Evolutionary conservation across 768 basidiomycete genomes (phyloP).

Genomic region (Russula emetica): DNA sequence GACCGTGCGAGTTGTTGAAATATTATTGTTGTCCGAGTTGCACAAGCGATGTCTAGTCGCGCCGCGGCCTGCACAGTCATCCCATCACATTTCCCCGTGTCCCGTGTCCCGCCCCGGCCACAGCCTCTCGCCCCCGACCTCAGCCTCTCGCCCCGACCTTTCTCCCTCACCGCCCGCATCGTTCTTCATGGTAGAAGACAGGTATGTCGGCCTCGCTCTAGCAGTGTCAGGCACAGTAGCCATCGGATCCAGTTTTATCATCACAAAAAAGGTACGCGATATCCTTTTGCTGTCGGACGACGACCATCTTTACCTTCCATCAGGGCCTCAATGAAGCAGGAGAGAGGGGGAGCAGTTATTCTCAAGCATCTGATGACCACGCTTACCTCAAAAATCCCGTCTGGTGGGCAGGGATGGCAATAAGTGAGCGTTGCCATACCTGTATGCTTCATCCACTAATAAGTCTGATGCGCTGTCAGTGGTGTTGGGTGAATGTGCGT

Average conservation of each 20-base stretch:
- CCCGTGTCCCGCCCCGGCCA: neutral
- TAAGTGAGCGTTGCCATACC: conserved; percentile 53
- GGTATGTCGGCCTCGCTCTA: conserved; percentile 89
- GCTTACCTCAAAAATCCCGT: conserved; percentile 86
- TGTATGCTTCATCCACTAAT: neutral
- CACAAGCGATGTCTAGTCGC: neutral
- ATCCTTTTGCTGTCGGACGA: neutral
- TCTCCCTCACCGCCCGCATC: neutral
- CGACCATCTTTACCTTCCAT: conserved; percentile 17
- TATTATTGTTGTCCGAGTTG: neutral
- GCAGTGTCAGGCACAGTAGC: conserved; percentile 80
- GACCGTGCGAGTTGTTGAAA: neutral
- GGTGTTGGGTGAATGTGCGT: conserved; percentile 84
- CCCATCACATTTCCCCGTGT: neutral
- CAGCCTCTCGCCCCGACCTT: conserved; percentile 5
- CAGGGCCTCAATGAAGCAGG: conserved; percentile 90
- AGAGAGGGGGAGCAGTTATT: conserved; percentile 45
- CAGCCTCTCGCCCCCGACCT: conserved; percentile 1
- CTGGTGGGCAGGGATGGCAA: conserved; percentile 97
- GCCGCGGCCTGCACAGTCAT: neutral
- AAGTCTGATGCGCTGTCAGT: conserved; percentile 45
- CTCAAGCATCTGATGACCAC: conserved; percentile 71
- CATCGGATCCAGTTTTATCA: conserved; percentile 96
- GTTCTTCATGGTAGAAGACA: conserved; percentile 73
- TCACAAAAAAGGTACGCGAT: conserved; percentile 87